These are phyloP conservation scores for Eucalyptus regnans DNA, from an alignment of 345 rosid genomes.

Conservation along the genomic window DNA sequence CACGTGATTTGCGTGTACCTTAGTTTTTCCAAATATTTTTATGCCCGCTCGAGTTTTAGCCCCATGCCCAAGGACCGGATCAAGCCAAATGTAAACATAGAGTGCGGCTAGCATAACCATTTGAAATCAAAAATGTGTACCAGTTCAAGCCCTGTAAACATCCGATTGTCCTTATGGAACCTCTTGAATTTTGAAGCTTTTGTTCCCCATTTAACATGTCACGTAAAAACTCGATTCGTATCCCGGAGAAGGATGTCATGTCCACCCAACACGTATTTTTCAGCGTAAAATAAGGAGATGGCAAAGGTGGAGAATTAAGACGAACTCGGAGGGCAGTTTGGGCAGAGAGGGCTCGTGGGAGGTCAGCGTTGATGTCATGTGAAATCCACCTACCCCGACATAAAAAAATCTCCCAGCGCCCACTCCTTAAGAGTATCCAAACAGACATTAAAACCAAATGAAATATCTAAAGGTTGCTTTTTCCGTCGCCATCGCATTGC, in stretches of 20 bases:
- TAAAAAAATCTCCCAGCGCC: not conserved
- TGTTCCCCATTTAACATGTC: not conserved
- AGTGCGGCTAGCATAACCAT: not conserved
- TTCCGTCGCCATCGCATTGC: not conserved
- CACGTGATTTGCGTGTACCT: not conserved
- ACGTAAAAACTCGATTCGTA: not conserved
- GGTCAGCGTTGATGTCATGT: not conserved
- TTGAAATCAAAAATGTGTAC: not conserved
- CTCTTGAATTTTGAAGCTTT: not conserved
- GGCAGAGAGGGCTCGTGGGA: not conserved
- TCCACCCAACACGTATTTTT: not conserved
- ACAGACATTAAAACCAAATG: not conserved
- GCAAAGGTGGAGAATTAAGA: not conserved
- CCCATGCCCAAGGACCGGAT: not conserved
- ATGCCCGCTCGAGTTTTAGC: not conserved
- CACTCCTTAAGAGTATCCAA: not conserved
- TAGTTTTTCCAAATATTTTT: not conserved
- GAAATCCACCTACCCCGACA: not conserved
- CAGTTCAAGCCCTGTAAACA: too few species aligned
- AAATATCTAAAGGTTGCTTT: not conserved
- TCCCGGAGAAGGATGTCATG: not conserved
- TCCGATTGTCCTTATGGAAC: not conserved
- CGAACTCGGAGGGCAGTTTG: not conserved
- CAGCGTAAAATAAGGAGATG: not conserved
- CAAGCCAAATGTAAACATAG: not conserved